Base-by-base conservation (phyloP, 305 asterid genomes). In the Fraxinus platypoda region DNA sequence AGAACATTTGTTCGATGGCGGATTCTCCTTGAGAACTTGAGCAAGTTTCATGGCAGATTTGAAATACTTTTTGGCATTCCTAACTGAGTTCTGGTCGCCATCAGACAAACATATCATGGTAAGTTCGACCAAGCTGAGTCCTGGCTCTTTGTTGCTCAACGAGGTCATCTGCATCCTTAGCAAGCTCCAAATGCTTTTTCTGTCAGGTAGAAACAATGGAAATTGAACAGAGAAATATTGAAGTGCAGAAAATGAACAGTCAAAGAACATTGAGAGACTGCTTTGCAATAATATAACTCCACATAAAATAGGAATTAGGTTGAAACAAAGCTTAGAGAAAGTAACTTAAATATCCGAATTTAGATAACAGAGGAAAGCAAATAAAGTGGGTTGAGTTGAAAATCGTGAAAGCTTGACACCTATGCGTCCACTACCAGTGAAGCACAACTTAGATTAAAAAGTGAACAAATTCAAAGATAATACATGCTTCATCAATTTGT, bases 41-140 rank as follows among this genome's bases (percentile, higher is more conserved):
- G 98, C 97, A 80, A 93, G 93, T 79, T 87, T 49, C 98, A 92
- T 90, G 77, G 99, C 83, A 74, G 83, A 88, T 71, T 78, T 82
- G 81, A 96, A 96, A 89, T 96, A 93, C 83, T 91, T 93, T 86
- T 93, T 92, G 74, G 97, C 97, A 84, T 89, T 91, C 59, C 92
- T 88, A 76, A 94, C 83, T 13, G 98, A 89, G 37, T 34, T 62
- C 74, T 93, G 97, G 86, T 96, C 98, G 86, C 92, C 91, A 6
- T 96, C 94, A 2, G 95, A 94, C 9, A 87, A 96, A 96, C 81
- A 94, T 86, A 86, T 96, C 98, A 88, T 96, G 94, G 84, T 94
- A 96, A 54, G 98, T 92, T 83, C 98, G 91, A 73, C 98, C 98
- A 38, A 96, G 98, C 89, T 96, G 99, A 49, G 99, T 96, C 84